Conservation (phyloP, 129 eudicot genomes). For the Silybum marianum region DNA sequence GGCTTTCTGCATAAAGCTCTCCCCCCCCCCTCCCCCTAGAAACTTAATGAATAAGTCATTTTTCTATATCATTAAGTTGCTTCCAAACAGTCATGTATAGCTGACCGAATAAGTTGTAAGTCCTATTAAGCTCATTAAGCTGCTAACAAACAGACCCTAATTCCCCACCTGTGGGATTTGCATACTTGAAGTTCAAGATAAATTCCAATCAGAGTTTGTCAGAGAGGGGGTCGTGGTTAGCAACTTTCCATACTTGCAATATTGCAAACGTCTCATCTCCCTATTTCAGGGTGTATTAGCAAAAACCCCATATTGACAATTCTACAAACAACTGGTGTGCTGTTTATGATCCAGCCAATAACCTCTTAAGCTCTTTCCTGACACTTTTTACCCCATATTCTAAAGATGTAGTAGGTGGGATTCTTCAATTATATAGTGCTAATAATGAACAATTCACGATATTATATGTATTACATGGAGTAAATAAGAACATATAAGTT, state of each 20-base stretch:
- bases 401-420: not conserved
- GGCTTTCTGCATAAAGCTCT: too few relatives aligned
- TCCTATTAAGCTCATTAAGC: too few relatives aligned
- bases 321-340: constrained; percentile 32
- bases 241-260: not conserved
- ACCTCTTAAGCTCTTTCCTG: not conserved
- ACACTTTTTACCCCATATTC: not conserved
- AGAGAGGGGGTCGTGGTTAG: too few relatives aligned
- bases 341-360: not conserved
- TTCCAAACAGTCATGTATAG: too few relatives aligned
- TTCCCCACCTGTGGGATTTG: too few relatives aligned
- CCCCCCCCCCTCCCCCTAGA: too few relatives aligned
- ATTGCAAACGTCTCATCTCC: not conserved
- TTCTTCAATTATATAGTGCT: not conserved
- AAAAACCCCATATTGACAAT: constrained; percentile 13
- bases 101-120: too few relatives aligned
- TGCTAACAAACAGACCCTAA: too few relatives aligned
- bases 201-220: too few relatives aligned
- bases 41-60: too few relatives aligned
- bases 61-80: too few relatives aligned
- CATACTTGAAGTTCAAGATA: too few relatives aligned
- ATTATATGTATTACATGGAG: not conserved
- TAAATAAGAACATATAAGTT: not conserved
- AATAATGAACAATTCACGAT: not conserved
- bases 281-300: not conserved